These are phyloP conservation scores for Fusarium illudens DNA, from an alignment of 2,329 filamentous ascomycete genomes.

Conservation along the genomic window DNA sequence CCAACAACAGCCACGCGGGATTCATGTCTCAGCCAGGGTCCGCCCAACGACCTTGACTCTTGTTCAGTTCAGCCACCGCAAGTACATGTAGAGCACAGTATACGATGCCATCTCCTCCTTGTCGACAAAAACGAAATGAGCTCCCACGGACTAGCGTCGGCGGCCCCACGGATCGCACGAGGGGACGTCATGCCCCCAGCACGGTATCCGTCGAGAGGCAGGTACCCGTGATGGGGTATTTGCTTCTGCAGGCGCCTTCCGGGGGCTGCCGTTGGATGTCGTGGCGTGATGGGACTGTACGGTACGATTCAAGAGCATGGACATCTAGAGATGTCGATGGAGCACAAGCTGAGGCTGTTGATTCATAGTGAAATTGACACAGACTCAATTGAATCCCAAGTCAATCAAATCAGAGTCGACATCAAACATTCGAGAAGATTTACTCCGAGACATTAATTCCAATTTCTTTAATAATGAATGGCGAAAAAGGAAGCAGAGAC, in stretches of 20 bases:
- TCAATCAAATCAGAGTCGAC: not conserved
- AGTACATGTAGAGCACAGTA: not conserved
- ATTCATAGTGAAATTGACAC: too few relatives aligned
- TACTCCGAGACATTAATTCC: not conserved
- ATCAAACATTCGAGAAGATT: not conserved
- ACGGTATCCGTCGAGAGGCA: not conserved
- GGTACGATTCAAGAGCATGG: too few relatives aligned
- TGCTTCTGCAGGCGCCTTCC: not conserved
- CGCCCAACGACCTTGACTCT: too few relatives aligned
- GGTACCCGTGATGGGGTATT: not conserved
- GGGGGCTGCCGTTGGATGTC: not conserved
- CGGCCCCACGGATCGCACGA: constrained; percentile 25
- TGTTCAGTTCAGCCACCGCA: not conserved
- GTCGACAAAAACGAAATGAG: constrained; percentile 25
- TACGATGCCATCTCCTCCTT: not conserved
- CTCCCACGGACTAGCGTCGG: not conserved
- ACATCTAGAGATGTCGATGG: too few relatives aligned
- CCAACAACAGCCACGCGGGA: not conserved
- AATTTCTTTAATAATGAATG: not conserved
- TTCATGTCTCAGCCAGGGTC: not conserved
- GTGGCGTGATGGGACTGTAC: constrained; percentile 10
- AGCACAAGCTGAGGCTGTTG: too few relatives aligned
- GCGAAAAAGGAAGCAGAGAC: not conserved
- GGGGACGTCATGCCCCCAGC: constrained; percentile 4
- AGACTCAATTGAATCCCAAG: not conserved